Evolutionary conservation across 352 stramenopile species (phyloP).

Genomic region (Discostella stelligera): DNA sequence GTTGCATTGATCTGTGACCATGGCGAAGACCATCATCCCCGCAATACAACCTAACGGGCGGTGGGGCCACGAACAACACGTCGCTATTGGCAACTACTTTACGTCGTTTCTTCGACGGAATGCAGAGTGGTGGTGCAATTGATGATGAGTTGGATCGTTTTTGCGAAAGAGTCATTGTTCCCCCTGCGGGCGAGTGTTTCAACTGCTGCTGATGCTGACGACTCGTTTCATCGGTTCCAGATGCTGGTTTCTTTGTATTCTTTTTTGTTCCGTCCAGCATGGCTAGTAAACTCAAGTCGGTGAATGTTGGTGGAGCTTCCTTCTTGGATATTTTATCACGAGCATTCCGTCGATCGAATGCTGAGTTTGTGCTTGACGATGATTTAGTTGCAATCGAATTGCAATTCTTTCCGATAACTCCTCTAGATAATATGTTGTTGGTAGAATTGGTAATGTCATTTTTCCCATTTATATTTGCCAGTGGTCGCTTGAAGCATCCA

Average conservation of each 20-base stretch:
- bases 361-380: not conserved
- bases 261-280: constrained; percentile 25
- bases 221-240: not conserved
- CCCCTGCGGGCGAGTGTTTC: not conserved
- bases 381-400: not conserved
- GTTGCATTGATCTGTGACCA: too few species aligned
- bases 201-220: not conserved
- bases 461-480: not conserved
- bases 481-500: not conserved
- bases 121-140: not conserved
- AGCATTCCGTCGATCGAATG: constrained; percentile 24
- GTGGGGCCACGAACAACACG: too few species aligned
- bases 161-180: not conserved
- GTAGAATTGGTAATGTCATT: not conserved
- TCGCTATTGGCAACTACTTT: too few species aligned
- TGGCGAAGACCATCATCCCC: too few species aligned
- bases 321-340: constrained; percentile 12
- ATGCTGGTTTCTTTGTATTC: not conserved
- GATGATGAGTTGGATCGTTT: not conserved
- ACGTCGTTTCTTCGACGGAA: too few species aligned
- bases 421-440: not conserved
- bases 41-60: too few species aligned
- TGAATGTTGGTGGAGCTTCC: not conserved
- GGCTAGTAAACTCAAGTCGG: constrained; percentile 15
- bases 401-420: too few species aligned